Evolutionary conservation across 768 basidiomycete species (phyloP).

Genomic region (Lyophyllum semitale): DNA sequence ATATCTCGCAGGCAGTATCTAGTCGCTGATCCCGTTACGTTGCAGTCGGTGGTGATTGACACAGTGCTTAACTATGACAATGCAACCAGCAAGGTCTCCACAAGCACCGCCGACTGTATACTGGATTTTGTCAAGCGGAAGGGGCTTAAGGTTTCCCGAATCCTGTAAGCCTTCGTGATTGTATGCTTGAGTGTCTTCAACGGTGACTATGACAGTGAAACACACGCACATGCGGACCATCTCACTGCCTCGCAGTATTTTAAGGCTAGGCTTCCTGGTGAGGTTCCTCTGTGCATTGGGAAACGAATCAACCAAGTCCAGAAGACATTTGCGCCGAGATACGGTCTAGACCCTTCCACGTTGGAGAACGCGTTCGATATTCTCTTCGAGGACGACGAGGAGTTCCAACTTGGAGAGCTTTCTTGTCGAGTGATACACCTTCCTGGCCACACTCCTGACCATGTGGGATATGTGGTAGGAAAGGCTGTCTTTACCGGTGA

Average conservation of each 20-base stretch:
- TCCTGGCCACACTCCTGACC: constrained; percentile 30
- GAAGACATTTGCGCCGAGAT: constrained; percentile 32
- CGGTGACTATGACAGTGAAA: constrained; percentile 24
- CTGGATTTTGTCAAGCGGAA: constrained; percentile 29
- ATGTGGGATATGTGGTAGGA: constrained; percentile 34
- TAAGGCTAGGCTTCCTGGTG: constrained; percentile 27
- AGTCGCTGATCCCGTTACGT: constrained; percentile 55
- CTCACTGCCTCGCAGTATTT: constrained; percentile 36
- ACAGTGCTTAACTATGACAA: constrained; percentile 37
- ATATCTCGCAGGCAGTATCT: constrained; percentile 42
- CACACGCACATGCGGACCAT: constrained; percentile 42
- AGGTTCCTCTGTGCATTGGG: constrained; percentile 35
- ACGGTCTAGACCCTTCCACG: constrained; percentile 26
- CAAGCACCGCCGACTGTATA: constrained; percentile 32
- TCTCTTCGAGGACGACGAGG: constrained; percentile 33
- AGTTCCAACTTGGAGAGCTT: constrained; percentile 31
- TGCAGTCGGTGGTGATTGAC: constrained; percentile 41
- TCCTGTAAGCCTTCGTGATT: constrained; percentile 27
- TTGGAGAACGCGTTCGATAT: constrained; percentile 32
- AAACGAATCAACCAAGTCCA: constrained; percentile 34
- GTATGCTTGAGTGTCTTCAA: not conserved
- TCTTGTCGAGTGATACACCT: constrained; percentile 33
- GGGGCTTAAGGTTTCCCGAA: constrained; percentile 29
- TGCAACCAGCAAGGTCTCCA: constrained; percentile 28
- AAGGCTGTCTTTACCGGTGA: constrained; percentile 39